Evolutionary conservation across 2,329 filamentous ascomycete species (phyloP).

Genomic region (Fusarium devonianum): DNA sequence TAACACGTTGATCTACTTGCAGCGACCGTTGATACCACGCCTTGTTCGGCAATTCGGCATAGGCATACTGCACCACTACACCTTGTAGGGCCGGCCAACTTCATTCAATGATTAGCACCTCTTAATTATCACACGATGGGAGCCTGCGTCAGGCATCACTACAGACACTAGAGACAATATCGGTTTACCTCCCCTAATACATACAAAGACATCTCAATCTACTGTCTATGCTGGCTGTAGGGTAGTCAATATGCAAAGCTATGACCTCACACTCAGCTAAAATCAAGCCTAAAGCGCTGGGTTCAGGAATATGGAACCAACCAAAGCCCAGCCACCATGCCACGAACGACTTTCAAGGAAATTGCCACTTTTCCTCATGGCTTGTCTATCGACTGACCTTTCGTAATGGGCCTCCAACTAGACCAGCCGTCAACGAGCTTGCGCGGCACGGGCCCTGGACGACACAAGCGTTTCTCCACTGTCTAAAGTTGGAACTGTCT

Average conservation of each 20-base stretch:
- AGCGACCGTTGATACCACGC: too few relatives aligned
- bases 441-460: conserved; percentile 8
- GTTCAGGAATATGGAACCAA: conserved; percentile 29
- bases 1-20: too few relatives aligned
- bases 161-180: too few relatives aligned
- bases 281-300: conserved; percentile 27
- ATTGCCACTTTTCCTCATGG: conserved; percentile 8
- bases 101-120: too few relatives aligned
- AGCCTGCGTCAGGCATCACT: too few relatives aligned
- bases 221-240: conserved; percentile 5
- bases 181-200: too few relatives aligned
- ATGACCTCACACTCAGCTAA: conserved; percentile 35
- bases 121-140: too few relatives aligned
- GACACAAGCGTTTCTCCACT: conserved; percentile 23
- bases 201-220: too few relatives aligned
- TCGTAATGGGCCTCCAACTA: too few relatives aligned
- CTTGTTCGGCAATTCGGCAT: too few relatives aligned
- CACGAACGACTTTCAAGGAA: conserved; percentile 10
- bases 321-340: conserved; percentile 19
- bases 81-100: too few relatives aligned
- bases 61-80: too few relatives aligned
- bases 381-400: conserved; percentile 6
- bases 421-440: conserved; percentile 18
- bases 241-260: conserved; percentile 8
- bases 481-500: conserved; percentile 31